phyloP scores from a whole-genome alignment of 1,139 yeast species.

The Hyphopichia burtonii region DNA sequence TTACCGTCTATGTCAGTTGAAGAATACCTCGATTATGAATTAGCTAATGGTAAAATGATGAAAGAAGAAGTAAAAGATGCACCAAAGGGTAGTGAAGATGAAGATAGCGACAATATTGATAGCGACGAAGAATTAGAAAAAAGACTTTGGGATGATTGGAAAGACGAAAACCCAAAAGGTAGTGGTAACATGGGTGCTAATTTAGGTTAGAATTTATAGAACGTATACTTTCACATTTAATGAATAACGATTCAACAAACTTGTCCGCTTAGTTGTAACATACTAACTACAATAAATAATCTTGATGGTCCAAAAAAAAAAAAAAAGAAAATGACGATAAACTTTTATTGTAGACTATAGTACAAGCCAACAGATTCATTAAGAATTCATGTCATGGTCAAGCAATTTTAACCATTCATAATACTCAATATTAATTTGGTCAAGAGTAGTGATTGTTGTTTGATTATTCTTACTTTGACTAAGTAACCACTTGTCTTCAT shows the following conservation, averaged over 20 bases:
- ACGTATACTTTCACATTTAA: no score
- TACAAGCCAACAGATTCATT: no score
- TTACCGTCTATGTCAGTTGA: conserved; percentile 96
- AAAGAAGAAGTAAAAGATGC: conserved; percentile 44
- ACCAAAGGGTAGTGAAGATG: conserved; percentile 23
- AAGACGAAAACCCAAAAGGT: conserved; percentile 82
- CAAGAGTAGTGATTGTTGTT: conserved; percentile 27
- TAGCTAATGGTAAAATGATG: conserved; percentile 77
- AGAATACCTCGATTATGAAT: conserved; percentile 83
- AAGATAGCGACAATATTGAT: conserved; percentile 44
- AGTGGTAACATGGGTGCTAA: conserved; percentile 83
- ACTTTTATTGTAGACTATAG: no score
- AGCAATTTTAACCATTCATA: conserved; percentile 35
- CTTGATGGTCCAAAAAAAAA: no score
- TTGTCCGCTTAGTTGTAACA: no score
- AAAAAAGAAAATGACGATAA: no score
- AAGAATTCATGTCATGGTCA: conserved; percentile 20
- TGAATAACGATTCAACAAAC: no score
- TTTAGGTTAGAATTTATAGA: conserved; percentile 64
- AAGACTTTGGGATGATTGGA: conserved; percentile 91
- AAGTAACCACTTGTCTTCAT: conserved; percentile 59
- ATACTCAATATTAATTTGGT: conserved; percentile 32
- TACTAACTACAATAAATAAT: no score
- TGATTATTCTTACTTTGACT: conserved; percentile 19
- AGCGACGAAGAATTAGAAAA: conserved; percentile 52